A percentile compares a stretch with the other conserved stretches of the same genome.
These are phyloP conservation scores for Colletotrichum limetticola DNA, from an alignment of 2,329 filamentous ascomycete genomes.

Conservation along the genomic window DNA sequence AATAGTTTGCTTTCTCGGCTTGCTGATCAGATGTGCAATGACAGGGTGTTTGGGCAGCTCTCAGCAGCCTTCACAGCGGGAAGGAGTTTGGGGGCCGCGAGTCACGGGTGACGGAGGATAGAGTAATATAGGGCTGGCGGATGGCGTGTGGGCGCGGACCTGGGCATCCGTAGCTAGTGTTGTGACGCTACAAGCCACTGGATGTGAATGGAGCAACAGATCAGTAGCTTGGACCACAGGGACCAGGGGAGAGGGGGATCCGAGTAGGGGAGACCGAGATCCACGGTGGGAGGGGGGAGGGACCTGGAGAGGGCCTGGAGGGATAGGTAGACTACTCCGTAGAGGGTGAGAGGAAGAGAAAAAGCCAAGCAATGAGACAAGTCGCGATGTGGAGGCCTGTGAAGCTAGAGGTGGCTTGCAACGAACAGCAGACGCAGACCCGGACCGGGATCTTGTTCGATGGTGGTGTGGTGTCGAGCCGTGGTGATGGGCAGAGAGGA, in stretches of 20 bases:
- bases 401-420: conserved; percentile 13
- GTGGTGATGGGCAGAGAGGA: conserved; percentile 19
- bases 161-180: conserved; percentile 23
- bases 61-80: conserved; percentile 9
- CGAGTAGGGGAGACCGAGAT: conserved; percentile 16
- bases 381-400: conserved; percentile 22
- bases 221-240: conserved; percentile 25
- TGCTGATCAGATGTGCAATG: conserved; percentile 9
- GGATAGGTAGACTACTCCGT: neutral
- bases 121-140: conserved; percentile 34
- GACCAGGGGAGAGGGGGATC: conserved; percentile 28
- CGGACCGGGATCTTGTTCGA: conserved; percentile 28
- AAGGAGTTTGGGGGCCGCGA: conserved; percentile 27
- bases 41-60: neutral
- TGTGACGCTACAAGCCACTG: conserved; percentile 5
- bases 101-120: conserved; percentile 18
- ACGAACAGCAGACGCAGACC: conserved; percentile 20
- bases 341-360: neutral
- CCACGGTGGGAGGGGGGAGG: neutral
- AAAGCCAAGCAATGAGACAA: conserved; percentile 26
- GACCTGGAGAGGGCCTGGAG: neutral
- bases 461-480: conserved; percentile 25
- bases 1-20: neutral
- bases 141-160: conserved; percentile 21
- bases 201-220: conserved; percentile 19